Evolutionary conservation across 257 asterid species (phyloP).

Genomic region (Solanum infundibuliforme): DNA sequence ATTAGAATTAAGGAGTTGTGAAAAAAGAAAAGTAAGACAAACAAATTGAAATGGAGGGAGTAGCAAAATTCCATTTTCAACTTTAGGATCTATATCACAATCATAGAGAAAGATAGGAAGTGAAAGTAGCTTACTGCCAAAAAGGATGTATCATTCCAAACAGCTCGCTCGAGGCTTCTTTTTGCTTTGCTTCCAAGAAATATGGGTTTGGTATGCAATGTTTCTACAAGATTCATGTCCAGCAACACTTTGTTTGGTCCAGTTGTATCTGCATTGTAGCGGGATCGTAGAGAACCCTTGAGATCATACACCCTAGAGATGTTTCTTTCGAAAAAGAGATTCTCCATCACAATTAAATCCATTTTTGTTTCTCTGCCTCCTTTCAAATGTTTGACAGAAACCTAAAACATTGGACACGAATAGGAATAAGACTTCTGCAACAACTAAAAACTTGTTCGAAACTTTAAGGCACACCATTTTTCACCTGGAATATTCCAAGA

Average conservation of each 20-base stretch:
- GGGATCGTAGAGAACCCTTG: conserved; percentile 77
- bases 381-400: conserved; percentile 43
- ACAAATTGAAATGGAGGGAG: neutral
- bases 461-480: neutral
- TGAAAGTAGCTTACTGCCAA: conserved; percentile 50
- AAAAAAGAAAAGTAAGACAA: neutral
- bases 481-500: conserved; percentile 75
- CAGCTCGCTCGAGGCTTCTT: conserved; percentile 77
- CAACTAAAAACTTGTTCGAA: neutral
- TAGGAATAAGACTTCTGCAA: neutral
- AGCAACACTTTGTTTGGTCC: conserved; percentile 72
- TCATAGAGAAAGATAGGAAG: neutral
- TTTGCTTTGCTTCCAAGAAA: conserved; percentile 89
- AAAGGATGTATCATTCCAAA: conserved; percentile 93
- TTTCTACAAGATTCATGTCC: conserved; percentile 78
- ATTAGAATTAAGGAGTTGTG: neutral
- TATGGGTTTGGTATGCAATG: conserved; percentile 74
- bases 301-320: conserved; percentile 77
- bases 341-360: conserved; percentile 98
- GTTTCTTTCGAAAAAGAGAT: conserved; percentile 65
- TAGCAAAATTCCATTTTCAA: neutral
- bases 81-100: neutral
- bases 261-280: conserved; percentile 66
- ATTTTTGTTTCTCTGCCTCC: conserved; percentile 85
- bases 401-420: conserved; percentile 27